Conservation (phyloP, 2,329 filamentous ascomycete species). For the Acephala macrosclerotiorum region DNA sequence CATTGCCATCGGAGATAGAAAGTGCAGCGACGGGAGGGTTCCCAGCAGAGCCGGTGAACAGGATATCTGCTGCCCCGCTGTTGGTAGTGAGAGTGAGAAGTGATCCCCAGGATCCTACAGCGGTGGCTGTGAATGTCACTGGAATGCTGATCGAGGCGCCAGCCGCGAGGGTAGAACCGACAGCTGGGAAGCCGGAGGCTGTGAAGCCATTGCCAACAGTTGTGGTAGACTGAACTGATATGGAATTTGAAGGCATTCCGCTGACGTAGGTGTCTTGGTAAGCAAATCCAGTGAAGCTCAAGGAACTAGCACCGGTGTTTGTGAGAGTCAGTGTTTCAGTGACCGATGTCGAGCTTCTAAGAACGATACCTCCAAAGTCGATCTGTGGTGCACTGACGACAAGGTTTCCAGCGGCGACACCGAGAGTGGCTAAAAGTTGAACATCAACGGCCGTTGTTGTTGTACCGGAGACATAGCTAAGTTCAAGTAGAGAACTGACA, state of each 20-base stretch:
- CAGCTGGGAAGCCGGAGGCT: neutral
- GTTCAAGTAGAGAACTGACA: neutral
- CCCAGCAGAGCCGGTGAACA: constrained; percentile 3
- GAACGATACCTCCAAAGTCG: constrained; percentile 11
- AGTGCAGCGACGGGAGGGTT: neutral
- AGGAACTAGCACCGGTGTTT: neutral
- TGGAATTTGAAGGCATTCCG: neutral
- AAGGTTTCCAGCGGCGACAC: neutral
- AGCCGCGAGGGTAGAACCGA: neutral
- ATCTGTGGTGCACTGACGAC: constrained; percentile 8
- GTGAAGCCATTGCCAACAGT: constrained; percentile 11
- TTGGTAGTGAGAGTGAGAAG: constrained; percentile 1
- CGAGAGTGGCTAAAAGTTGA: neutral
- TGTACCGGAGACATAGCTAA: neutral
- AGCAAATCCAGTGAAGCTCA: constrained; percentile 9
- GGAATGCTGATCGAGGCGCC: constrained; percentile 1
- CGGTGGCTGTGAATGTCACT: neutral
- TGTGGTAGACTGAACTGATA: neutral
- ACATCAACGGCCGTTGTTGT: neutral
- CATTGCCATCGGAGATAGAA: neutral
- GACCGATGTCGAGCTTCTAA: neutral
- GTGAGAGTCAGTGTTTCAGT: neutral
- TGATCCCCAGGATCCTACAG: constrained; percentile 5
- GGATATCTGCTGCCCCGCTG: neutral
- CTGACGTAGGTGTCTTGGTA: constrained; percentile 5